These are phyloP conservation scores for Veloporphyrellus conicus DNA, from an alignment of 1,284 basidiomycete genomes.

Conservation along the genomic window DNA sequence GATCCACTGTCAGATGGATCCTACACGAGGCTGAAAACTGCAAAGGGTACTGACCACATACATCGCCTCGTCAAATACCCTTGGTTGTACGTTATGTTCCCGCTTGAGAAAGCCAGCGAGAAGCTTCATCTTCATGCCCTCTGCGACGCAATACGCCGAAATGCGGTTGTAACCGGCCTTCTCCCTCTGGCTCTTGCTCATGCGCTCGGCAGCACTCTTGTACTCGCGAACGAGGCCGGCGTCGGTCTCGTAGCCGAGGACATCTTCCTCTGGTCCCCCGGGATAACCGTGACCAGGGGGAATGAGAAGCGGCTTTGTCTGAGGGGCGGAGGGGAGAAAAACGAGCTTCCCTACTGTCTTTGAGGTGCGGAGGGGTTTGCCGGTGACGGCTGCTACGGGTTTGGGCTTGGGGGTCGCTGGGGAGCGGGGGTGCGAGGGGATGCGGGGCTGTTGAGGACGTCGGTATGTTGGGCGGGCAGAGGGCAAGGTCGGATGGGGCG, in stretches of 20 bases:
- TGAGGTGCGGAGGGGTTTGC: conserved; percentile 71
- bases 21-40: not conserved
- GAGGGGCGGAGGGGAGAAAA: conserved; percentile 84
- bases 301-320: conserved; percentile 72
- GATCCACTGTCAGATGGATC: conserved; percentile 3
- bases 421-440: conserved; percentile 16
- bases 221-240: conserved; percentile 58
- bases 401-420: conserved; percentile 19
- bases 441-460: conserved; percentile 24
- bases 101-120: conserved; percentile 82
- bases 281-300: conserved; percentile 31
- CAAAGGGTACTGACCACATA: conserved; percentile 75
- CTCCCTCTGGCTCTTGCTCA: conserved; percentile 73
- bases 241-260: conserved; percentile 62
- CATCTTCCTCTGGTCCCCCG: conserved; percentile 42
- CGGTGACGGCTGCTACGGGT: conserved; percentile 25
- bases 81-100: conserved; percentile 87
- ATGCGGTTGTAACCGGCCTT: conserved; percentile 72
- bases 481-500: conserved; percentile 25
- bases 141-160: conserved; percentile 85
- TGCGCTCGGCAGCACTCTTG: conserved; percentile 77
- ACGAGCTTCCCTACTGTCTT: conserved; percentile 93
- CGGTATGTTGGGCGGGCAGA: conserved; percentile 19
- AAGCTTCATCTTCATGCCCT: conserved; percentile 77
- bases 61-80: conserved; percentile 89